phyloP scores from a whole-genome alignment of 2,329 filamentous ascomycete species.

The Pseudocercospora crystallina region DNA sequence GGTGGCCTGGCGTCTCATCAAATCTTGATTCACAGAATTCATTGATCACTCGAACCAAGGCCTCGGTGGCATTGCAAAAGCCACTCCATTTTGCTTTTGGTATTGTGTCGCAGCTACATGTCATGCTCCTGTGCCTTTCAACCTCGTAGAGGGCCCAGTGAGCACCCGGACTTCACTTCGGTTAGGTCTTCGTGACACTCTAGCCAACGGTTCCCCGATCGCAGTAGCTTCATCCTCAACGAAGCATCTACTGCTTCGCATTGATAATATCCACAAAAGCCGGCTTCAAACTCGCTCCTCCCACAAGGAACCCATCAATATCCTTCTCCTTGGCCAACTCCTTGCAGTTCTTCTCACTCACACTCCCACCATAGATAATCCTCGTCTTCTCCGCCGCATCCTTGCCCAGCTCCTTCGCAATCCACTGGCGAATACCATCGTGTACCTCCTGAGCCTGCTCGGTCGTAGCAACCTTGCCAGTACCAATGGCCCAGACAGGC shows the following conservation, averaged over 20 bases:
- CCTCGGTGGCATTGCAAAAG: too few relatives aligned
- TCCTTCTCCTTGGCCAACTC: constrained; percentile 89
- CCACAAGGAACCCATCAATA: constrained; percentile 97
- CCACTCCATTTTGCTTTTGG: too few relatives aligned
- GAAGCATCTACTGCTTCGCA: constrained; percentile 42
- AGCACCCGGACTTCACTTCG: too few relatives aligned
- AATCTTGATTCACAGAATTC: too few relatives aligned
- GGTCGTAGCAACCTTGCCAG: constrained; percentile 86
- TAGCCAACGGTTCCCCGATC: too few relatives aligned
- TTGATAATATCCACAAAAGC: constrained; percentile 78
- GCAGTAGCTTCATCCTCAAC: too few relatives aligned
- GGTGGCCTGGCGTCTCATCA: too few relatives aligned
- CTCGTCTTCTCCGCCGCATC: constrained; percentile 82
- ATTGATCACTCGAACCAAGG: too few relatives aligned
- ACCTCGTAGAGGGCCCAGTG: too few relatives aligned
- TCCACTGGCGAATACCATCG: constrained; percentile 86
- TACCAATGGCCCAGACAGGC: constrained; percentile 93
- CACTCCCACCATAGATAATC: constrained; percentile 94
- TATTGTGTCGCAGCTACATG: too few relatives aligned
- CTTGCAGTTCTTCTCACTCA: constrained; percentile 96
- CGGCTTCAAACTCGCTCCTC: constrained; percentile 94
- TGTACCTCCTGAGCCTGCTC: constrained; percentile 93
- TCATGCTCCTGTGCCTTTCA: too few relatives aligned
- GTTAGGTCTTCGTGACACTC: too few relatives aligned
- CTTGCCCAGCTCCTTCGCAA: constrained; percentile 70